Conservation (phyloP, 345 rosid species). For the Heritiera fomes region DNA sequence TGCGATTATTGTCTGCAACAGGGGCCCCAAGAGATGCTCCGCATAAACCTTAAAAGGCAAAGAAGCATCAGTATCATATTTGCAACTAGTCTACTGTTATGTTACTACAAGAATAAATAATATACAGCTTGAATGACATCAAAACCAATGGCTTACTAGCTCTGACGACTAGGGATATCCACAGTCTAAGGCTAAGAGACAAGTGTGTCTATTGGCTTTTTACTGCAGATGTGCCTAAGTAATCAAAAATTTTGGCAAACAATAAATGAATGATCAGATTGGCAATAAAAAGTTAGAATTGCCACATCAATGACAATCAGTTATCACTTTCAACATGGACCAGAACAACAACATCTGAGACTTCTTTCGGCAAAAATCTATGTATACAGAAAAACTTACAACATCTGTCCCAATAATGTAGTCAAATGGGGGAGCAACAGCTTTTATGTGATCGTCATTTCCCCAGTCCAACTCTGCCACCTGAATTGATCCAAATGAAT, state of each 20-base stretch:
- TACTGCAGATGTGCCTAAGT: neutral
- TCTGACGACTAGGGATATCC: neutral
- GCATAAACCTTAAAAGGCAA: conserved; percentile 65
- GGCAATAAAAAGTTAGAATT: conserved; percentile 1
- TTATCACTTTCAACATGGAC: neutral
- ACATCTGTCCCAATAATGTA: conserved; percentile 90
- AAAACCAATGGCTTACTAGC: neutral
- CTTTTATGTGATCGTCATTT: conserved; percentile 66
- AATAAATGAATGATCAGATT: neutral
- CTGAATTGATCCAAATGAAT: conserved; percentile 79
- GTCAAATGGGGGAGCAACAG: conserved; percentile 85
- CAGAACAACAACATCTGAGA: no score
- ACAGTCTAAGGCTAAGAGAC: neutral
- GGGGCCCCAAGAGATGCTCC: conserved; percentile 89
- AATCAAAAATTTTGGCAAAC: neutral
- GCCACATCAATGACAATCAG: neutral
- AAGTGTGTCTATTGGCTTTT: neutral
- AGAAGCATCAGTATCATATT: conserved; percentile 9
- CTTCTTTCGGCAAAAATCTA: conserved; percentile 6
- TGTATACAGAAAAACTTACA: conserved; percentile 47
- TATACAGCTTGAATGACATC: neutral
- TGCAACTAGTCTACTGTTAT: neutral
- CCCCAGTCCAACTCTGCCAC: conserved; percentile 93
- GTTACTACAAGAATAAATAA: neutral
- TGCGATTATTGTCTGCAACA: conserved; percentile 64